Percentiles rank a stretch among this genome's conserved stretches.
These are phyloP conservation scores for Vaccinium vitisidaea DNA, from an alignment of 148 eudicot genomes.

Conservation along the genomic window DNA sequence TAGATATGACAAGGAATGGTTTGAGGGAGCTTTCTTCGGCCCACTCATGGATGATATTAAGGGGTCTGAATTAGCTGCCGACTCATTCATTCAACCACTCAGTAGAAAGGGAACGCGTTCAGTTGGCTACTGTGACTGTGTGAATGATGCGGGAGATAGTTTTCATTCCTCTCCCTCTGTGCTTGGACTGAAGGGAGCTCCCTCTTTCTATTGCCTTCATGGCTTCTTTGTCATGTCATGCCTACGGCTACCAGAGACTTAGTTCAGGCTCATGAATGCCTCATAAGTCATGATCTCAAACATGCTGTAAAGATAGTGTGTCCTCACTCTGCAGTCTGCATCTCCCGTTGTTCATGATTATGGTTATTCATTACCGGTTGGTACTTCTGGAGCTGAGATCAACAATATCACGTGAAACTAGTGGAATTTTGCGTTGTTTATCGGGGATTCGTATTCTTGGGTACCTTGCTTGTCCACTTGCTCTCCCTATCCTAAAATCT, in stretches of 20 bases:
- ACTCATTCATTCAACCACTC: slow-evolving; percentile 95
- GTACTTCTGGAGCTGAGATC: background rate
- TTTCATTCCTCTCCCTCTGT: slow-evolving; percentile 70
- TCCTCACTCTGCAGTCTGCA: slow-evolving; percentile 51
- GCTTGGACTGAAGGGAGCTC: slow-evolving; percentile 99
- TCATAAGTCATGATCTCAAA: background rate
- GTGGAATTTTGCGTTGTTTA: background rate
- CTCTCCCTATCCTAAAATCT: background rate
- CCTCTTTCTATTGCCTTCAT: slow-evolving; percentile 45
- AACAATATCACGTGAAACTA: no score
- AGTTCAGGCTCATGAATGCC: background rate
- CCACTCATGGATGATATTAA: slow-evolving; percentile 79
- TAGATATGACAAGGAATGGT: slow-evolving; percentile 22
- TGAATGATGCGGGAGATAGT: slow-evolving; percentile 99
- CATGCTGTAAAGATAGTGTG: slow-evolving; percentile 56
- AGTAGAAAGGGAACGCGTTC: slow-evolving; percentile 45
- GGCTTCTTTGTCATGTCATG: background rate
- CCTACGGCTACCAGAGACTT: background rate
- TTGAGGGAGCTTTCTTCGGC: slow-evolving; percentile 95
- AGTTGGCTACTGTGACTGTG: slow-evolving; percentile 79
- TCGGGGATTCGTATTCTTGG: background rate
- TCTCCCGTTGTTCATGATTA: background rate
- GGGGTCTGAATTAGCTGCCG: slow-evolving; percentile 95
- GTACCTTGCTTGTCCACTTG: background rate
- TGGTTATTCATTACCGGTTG: background rate